These are phyloP conservation scores for Candida germanica DNA, from an alignment of 805 yeast species.

Conservation along the genomic window DNA sequence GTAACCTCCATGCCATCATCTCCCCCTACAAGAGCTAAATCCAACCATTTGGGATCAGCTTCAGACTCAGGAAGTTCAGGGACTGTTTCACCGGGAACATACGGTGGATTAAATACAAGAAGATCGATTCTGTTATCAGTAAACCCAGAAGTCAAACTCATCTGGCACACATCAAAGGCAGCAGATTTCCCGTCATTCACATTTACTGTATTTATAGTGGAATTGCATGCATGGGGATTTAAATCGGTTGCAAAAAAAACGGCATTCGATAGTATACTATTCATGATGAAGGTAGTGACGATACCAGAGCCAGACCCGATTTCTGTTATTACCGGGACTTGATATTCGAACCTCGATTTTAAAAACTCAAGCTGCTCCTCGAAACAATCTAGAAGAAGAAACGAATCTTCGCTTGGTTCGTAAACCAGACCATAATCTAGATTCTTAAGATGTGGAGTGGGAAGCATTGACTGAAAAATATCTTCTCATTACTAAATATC, in stretches of 20 bases:
- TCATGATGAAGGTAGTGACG: slow-evolving; percentile 72
- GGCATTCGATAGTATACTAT: slow-evolving; percentile 50
- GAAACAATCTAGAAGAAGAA: slow-evolving; percentile 73
- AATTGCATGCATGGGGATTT: slow-evolving; percentile 70
- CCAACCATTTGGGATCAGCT: slow-evolving; percentile 70
- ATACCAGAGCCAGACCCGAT: slow-evolving; percentile 93
- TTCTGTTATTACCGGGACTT: slow-evolving; percentile 63
- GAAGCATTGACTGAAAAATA: slow-evolving; percentile 52
- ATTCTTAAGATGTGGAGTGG: slow-evolving; percentile 64
- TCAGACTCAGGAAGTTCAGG: slow-evolving; percentile 52
- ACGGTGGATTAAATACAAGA: slow-evolving; percentile 91
- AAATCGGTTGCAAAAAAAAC: slow-evolving; percentile 71
- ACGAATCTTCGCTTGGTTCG: slow-evolving; percentile 95
- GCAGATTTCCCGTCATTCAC: slow-evolving; percentile 15
- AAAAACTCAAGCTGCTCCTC: slow-evolving; percentile 54
- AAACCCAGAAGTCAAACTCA: slow-evolving; percentile 54
- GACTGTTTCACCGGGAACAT: slow-evolving; percentile 82
- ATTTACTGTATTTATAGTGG: slow-evolving; percentile 26
- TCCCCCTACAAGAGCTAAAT: slow-evolving; percentile 89
- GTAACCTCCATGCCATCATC: slow-evolving; percentile 88
- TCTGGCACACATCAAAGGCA: slow-evolving; percentile 39
- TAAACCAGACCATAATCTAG: slow-evolving; percentile 73
- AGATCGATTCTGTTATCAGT: slow-evolving; percentile 55
- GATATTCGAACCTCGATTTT: slow-evolving; percentile 13
- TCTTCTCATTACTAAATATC: neutral